Base-by-base conservation (phyloP, 2,329 filamentous ascomycete genomes). In the Hypocreales sp. region DNA sequence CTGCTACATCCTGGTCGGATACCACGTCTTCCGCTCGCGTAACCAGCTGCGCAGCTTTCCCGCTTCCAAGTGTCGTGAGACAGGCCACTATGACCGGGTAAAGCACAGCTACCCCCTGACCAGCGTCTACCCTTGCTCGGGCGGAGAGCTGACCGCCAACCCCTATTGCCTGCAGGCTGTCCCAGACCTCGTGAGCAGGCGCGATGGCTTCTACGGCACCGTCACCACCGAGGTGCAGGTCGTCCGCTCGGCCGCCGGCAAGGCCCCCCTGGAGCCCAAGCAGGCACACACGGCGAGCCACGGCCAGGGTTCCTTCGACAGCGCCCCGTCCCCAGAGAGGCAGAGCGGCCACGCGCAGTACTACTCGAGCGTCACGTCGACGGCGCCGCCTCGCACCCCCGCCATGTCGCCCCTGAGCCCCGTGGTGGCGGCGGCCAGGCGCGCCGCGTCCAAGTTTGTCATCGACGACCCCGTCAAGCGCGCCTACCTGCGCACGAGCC, bases 401-500 rank as follows among this genome's bases (percentile, higher is more conserved):
- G 15, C 33, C 19, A 39, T 8, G 18, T 27, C 29, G 5, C 18
- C 30, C 3, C 13, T 28, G 11, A 18, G 36, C 8, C 35, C 41
- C 15, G 28, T 42, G 20, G 28, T 33, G 8, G 24, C 35, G 12
- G 31, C 35, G 11, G 33, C 35, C 12, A 42, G 30, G 45, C 53
- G 39, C 50, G 61, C 39, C 3, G 28, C 42, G 2, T 35, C 35
- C 32, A 53, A 48, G 27, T 55, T 55, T 27, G 38, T 46, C 24
- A 39, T 55, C 20, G 46, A 48, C 37, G 68, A 73, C 44, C 65
- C 66, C 1, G 56, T 73, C 36, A 73, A 73, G 52, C 51, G 69
- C 5, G 67, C 67, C 8, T 72, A 73, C 40, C 54, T 73, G 23
- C 60, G 67, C 10, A 72, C 68, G 7, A 71, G 65, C 15, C 68